A percentile compares a stretch with the other conserved stretches of the same genome.
Evolutionary conservation across 192 early-diverging fungal species (phyloP).

Genomic region (Backusella mclennaniae): DNA sequence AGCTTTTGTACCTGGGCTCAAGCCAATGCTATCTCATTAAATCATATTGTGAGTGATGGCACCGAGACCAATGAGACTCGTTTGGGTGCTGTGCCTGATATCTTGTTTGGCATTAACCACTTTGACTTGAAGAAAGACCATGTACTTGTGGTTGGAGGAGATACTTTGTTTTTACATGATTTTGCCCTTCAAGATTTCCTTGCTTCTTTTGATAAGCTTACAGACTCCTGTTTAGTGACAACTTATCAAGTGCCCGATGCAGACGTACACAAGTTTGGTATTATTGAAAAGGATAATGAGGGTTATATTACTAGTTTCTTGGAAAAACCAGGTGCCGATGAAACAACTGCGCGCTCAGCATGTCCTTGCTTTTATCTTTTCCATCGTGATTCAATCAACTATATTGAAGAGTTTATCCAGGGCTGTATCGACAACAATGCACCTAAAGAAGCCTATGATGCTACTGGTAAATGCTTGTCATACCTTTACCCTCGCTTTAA

Average conservation of each 20-base stretch:
- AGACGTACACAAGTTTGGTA: slow-evolving; percentile 52
- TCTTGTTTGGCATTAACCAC: slow-evolving; percentile 41
- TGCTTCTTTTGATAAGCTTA: not conserved
- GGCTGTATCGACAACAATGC: slow-evolving; percentile 27
- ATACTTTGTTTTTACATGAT: slow-evolving; percentile 56
- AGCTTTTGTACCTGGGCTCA: slow-evolving; percentile 48
- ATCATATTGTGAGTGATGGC: slow-evolving; percentile 50
- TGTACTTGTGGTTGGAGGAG: slow-evolving; percentile 58
- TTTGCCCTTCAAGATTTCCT: slow-evolving; percentile 48
- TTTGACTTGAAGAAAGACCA: slow-evolving; percentile 23
- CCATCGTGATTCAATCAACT: slow-evolving; percentile 16
- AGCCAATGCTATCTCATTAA: slow-evolving; percentile 27
- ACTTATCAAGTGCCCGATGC: slow-evolving; percentile 44
- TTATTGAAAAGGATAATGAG: slow-evolving; percentile 40
- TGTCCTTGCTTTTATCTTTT: slow-evolving; percentile 67
- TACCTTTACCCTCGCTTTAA: slow-evolving; percentile 41
- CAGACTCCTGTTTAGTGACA: slow-evolving; percentile 43
- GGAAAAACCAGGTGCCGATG: slow-evolving; percentile 52
- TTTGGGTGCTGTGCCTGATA: slow-evolving; percentile 56
- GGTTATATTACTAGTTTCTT: slow-evolving; percentile 43
- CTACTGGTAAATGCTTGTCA: slow-evolving; percentile 51
- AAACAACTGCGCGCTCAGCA: slow-evolving; percentile 44
- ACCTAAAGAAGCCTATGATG: slow-evolving; percentile 47
- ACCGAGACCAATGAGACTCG: slow-evolving; percentile 48
- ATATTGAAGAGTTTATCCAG: slow-evolving; percentile 45